Conservation (phyloP, 257 asterid species). For the Salvia miltiorrhiza region DNA sequence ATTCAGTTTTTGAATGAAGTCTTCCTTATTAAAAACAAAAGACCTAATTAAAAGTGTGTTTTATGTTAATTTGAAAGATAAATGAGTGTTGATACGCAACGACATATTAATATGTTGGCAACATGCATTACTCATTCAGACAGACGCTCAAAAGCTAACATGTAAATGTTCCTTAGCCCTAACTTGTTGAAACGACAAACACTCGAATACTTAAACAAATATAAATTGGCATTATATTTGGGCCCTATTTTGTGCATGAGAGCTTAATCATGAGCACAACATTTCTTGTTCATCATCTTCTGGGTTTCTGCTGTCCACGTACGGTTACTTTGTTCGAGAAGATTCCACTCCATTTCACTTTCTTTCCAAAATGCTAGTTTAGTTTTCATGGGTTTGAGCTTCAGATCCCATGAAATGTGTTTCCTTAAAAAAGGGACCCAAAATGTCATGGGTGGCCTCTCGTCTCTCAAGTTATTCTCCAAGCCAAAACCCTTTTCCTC, state of each 20-base stretch:
- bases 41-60: too few species aligned
- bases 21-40: too few species aligned
- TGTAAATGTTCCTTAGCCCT: too few species aligned
- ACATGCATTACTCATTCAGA: too few species aligned
- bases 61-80: too few species aligned
- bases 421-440: conserved; percentile 6
- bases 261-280: conserved; percentile 8
- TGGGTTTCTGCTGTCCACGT: conserved; percentile 11
- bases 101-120: too few species aligned
- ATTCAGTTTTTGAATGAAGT: too few species aligned
- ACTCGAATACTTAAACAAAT: too few species aligned
- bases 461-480: conserved; percentile 63
- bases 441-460: conserved; percentile 52
- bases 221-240: too few species aligned
- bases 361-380: conserved; percentile 32
- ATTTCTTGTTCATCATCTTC: conserved; percentile 26
- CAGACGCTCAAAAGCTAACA: too few species aligned
- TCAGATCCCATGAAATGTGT: conserved; percentile 23
- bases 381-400: conserved; percentile 33
- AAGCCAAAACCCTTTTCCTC: conserved; percentile 44
- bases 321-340: conserved; percentile 17
- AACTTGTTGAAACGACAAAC: too few species aligned
- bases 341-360: conserved; percentile 18
- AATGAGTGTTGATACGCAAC: too few species aligned
- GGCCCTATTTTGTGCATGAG: conserved; percentile 33